phyloP scores from a whole-genome alignment of 345 rosid species.

The Nephelium lappaceum region DNA sequence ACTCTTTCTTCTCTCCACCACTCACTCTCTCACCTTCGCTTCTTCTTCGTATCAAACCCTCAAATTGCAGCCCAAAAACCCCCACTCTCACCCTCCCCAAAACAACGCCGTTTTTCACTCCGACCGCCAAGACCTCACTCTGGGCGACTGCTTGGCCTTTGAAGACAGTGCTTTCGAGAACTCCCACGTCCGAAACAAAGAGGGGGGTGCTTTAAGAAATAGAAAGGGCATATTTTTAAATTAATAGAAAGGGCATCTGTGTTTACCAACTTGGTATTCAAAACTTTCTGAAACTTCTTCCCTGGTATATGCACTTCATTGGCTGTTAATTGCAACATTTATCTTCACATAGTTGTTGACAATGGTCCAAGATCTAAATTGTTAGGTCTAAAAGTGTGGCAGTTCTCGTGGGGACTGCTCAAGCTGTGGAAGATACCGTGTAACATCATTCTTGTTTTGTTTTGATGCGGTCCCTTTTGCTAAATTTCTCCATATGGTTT shows the following conservation, averaged over 20 bases:
- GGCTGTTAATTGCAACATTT: not conserved
- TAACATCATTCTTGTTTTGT: conserved; percentile 14
- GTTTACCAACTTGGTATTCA: not conserved
- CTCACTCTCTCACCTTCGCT: too few species aligned
- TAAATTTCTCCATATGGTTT: conserved; percentile 2
- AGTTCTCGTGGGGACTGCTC: conserved; percentile 41
- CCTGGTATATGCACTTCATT: not conserved
- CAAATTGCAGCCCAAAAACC: too few species aligned
- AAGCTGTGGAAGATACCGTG: conserved; percentile 28
- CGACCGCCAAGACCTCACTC: too few species aligned
- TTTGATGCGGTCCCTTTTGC: conserved; percentile 36
- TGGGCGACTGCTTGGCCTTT: too few species aligned
- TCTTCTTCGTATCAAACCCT: too few species aligned
- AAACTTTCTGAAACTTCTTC: not conserved
- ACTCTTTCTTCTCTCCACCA: too few species aligned
- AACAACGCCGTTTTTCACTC: too few species aligned
- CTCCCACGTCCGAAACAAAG: too few species aligned
- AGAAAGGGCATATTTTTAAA: too few species aligned
- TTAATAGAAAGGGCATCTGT: not conserved
- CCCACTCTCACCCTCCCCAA: too few species aligned
- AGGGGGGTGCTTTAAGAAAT: too few species aligned
- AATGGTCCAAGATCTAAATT: not conserved
- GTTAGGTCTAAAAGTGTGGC: conserved; percentile 28
- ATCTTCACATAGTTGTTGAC: not conserved
- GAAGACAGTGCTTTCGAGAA: too few species aligned